Base-by-base conservation (phyloP, 345 rosid genomes). In the Garcia nutans region DNA sequence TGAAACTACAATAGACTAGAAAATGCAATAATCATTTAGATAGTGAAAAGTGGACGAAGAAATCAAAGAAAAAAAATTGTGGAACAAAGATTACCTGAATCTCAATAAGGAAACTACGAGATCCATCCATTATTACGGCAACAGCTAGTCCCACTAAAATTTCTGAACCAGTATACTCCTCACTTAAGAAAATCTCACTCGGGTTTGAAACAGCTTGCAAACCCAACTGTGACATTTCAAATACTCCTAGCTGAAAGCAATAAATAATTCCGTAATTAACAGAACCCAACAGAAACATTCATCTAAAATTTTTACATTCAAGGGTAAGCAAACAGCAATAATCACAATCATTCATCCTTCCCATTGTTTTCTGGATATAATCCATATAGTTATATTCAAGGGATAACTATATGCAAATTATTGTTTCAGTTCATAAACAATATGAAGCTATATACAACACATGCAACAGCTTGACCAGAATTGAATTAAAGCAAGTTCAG, bases 91-190 rank as follows among this genome's bases (percentile, higher is more conserved):
- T 26, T 67, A 91, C 99, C 97, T 95, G 97, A 85, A 95, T 85
- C 84, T 95, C 96, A 65, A 93, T 83, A 47, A 93, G 96, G 83
- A 91, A 95, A 82, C 89, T 84, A 80, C 96, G 88, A 70, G 93
- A 88, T 77, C 97, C 97, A 84, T 95, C 97, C 91, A 95, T 87
- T 52, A 91, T 83, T 59, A 91, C 97, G 56, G 99, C 90, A 75
- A 93, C 89, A 80, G 99, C 99, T 69, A 90, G 80, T 65, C 99
- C 99, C 75, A 90, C 97, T 78, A 95, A 83, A 85, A 93, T 74
- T 77, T 93, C 96, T 28, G 97, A 93, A 76, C 83, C 91, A 65
- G 91, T 81, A 76, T 84, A 84, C 69, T 87, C 88, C 76, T 93
- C 90, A 69, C 93, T 90, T 73, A 91, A 82, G 74, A 84, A 93